Conservation (phyloP, 1,139 yeast genomes). For the Maudiozyma humilis region DNA sequence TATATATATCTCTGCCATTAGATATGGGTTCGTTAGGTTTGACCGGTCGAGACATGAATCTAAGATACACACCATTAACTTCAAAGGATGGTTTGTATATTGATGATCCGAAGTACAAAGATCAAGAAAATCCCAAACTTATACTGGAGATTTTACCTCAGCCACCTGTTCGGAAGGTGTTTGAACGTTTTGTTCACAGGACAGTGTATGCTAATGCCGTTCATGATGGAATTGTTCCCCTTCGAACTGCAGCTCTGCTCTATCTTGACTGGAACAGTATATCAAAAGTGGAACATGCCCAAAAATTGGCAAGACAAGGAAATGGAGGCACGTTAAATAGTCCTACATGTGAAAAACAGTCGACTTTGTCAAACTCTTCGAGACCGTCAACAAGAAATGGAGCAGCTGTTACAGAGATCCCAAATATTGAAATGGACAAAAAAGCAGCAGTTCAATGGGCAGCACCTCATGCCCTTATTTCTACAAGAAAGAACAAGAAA, state of each 20-base stretch:
- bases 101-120: constrained; percentile 6
- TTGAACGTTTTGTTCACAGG: constrained; percentile 42
- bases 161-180: constrained; percentile 43
- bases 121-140: constrained; percentile 32
- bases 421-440: constrained; percentile 27
- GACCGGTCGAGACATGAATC: constrained; percentile 56
- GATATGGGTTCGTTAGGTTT: constrained; percentile 56
- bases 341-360: not conserved
- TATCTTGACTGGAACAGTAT: constrained; percentile 55
- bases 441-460: constrained; percentile 23
- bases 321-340: not conserved
- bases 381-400: not conserved
- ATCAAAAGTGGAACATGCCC: constrained; percentile 40
- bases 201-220: constrained; percentile 50
- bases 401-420: constrained; percentile 22
- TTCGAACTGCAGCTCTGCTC: constrained; percentile 48
- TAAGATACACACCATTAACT: constrained; percentile 31
- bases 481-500: constrained; percentile 22
- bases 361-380: not conserved
- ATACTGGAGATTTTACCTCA: constrained; percentile 45
- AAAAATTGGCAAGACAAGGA: constrained; percentile 24
- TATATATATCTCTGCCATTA: constrained; percentile 48
- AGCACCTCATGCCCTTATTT: constrained; percentile 20
- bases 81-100: constrained; percentile 22
- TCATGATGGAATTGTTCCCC: constrained; percentile 57